These are phyloP conservation scores for Epichloe sp. DNA, from an alignment of 2,329 filamentous ascomycete species.

Conservation along the genomic window DNA sequence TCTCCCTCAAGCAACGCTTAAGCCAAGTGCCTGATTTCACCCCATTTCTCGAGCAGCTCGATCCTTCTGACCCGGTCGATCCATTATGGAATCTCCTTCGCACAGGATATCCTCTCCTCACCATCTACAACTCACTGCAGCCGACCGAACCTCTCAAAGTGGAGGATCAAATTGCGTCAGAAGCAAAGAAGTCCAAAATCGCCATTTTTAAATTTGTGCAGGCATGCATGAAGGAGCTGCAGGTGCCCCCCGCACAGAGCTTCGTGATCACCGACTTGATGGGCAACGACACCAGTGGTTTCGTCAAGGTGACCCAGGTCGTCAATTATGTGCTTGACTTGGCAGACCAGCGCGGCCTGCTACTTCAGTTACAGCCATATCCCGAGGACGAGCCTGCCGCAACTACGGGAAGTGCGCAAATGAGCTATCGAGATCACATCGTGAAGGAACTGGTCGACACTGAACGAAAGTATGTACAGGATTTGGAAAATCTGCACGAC, in stretches of 20 bases:
- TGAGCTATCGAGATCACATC: slow-evolving; percentile 71
- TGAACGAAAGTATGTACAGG: slow-evolving; percentile 94
- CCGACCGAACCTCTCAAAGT: slow-evolving; percentile 56
- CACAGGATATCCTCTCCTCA: slow-evolving; percentile 69
- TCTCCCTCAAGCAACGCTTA: slow-evolving; percentile 69
- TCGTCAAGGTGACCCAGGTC: slow-evolving; percentile 91
- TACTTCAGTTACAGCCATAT: slow-evolving; percentile 48
- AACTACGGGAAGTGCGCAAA: slow-evolving; percentile 44
- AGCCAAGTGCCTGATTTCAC: slow-evolving; percentile 76
- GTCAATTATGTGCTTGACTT: slow-evolving; percentile 87
- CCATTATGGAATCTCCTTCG: slow-evolving; percentile 81
- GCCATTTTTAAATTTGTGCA: slow-evolving; percentile 88
- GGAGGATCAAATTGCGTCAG: slow-evolving; percentile 46
- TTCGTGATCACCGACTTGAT: slow-evolving; percentile 89
- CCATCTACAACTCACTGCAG: slow-evolving; percentile 76
- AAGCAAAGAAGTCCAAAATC: slow-evolving; percentile 69
- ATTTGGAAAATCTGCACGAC: slow-evolving; percentile 85
- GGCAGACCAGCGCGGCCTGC: slow-evolving; percentile 62
- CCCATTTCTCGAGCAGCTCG: slow-evolving; percentile 57
- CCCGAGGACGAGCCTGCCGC: slow-evolving; percentile 38
- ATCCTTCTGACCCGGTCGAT: slow-evolving; percentile 65
- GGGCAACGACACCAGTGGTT: slow-evolving; percentile 89
- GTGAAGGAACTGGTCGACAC: slow-evolving; percentile 86
- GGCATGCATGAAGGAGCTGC: slow-evolving; percentile 71
- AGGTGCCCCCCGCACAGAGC: slow-evolving; percentile 66